Base-by-base conservation (phyloP, 306 rosid species). In the Lathyrus aphaca region DNA sequence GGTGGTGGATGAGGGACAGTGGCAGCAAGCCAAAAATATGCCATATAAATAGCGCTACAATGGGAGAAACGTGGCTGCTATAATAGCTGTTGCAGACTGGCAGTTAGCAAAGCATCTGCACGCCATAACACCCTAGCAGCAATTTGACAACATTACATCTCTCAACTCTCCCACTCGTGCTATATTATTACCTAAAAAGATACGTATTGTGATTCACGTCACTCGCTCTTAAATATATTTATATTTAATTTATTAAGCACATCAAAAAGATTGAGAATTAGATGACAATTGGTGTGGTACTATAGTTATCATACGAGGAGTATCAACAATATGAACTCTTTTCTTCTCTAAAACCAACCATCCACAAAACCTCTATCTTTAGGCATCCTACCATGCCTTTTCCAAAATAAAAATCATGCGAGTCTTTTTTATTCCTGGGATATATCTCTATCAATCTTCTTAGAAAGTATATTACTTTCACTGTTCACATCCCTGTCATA, bases 381-480 rank as follows among this genome's bases (percentile, higher is more conserved):
- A 18, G 9, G 58, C 46, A 49, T 37, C 43, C 27, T 40, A 15
- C 9, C 46, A 27, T 59, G 9, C 15, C 30, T 42, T 70, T 42
- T 42, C 19, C 44, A 56, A 57, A 43, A 29, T 16, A 21, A 43
- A 51, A 56, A 16, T 27, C 30, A 29, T 16, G 44, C 3, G 11
- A 4, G 8, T 57, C 17, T 23, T 69, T 69, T 66, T 69, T 3
- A 69, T 10, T 69, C 66, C 66, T 43, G 5, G 17, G 7, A 58
- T 23, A 58, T 45, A 62, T 58, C 57, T 70, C 10, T n/a, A 17
- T 71, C 10, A 6, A 42, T 27, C 54, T 56, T 56, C 50, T 17
- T 25, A 70, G 57, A 39, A 43, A 15, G 56, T 42, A 54, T 37
- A 56, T 6, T 25, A 12, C 16, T 69, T 54, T 23, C 29, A 21